These are phyloP conservation scores for Poa annua DNA, from an alignment of 176 grass and related monocot genomes.

Conservation along the genomic window DNA sequence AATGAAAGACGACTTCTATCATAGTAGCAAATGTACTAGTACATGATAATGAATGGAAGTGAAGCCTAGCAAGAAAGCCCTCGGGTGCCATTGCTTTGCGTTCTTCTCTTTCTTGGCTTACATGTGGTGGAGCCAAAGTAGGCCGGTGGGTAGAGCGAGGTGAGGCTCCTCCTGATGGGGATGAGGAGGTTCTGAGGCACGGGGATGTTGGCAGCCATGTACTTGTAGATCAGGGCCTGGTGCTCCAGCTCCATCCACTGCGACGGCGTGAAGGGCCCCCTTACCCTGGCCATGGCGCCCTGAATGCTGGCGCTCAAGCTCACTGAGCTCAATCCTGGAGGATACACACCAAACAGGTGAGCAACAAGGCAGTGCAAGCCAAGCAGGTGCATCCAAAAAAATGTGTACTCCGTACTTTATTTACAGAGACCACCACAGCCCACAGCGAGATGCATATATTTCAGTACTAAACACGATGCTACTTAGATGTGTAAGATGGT, in stretches of 20 bases:
- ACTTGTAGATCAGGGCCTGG: constrained; percentile 96
- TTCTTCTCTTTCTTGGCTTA: constrained; percentile 49
- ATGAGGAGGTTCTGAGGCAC: constrained; percentile 75
- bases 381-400: constrained; percentile 39
- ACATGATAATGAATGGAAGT: constrained; percentile 43
- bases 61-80: constrained; percentile 38
- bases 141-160: constrained; percentile 66
- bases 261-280: constrained; percentile 87
- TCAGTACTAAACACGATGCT: constrained; percentile 20
- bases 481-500: neutral
- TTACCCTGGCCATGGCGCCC: constrained; percentile 69
- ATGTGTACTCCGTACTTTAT: no score
- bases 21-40: constrained; percentile 6
- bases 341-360: constrained; percentile 41
- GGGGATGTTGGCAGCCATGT: constrained; percentile 76
- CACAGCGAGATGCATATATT: constrained; percentile 39
- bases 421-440: constrained; percentile 26
- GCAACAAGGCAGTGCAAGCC: constrained; percentile 38
- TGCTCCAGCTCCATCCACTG: constrained; percentile 98
- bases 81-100: constrained; percentile 18
- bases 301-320: constrained; percentile 72
- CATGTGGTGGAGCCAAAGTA: constrained; percentile 76
- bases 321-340: constrained; percentile 55
- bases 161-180: constrained; percentile 78
- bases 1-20: constrained; percentile 41